These are phyloP conservation scores for Westerdykella sp. DNA, from an alignment of 2,329 filamentous ascomycete species.

Conservation along the genomic window DNA sequence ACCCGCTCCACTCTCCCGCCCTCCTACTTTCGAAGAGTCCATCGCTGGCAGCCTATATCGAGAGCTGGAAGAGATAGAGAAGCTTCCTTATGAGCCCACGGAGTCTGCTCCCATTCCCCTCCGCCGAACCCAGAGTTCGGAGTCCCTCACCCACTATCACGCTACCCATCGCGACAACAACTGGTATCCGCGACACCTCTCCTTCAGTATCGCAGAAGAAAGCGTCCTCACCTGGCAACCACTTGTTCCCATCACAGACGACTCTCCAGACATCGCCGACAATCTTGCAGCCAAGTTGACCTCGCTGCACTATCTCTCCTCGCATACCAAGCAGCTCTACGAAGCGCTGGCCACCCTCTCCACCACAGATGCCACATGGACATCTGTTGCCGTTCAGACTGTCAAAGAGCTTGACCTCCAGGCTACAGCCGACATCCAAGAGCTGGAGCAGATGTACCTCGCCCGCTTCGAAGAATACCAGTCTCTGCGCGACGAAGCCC, in stretches of 20 bases:
- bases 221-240: constrained; percentile 59
- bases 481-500: constrained; percentile 58
- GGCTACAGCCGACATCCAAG: constrained; percentile 52
- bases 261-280: constrained; percentile 26
- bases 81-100: constrained; percentile 41
- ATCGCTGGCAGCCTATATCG: constrained; percentile 54
- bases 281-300: constrained; percentile 27
- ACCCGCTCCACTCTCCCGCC: not conserved
- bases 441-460: constrained; percentile 64
- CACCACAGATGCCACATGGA: constrained; percentile 55
- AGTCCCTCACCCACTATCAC: constrained; percentile 23
- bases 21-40: constrained; percentile 47
- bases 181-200: constrained; percentile 65
- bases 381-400: constrained; percentile 49
- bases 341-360: constrained; percentile 53
- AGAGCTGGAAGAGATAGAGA: constrained; percentile 49
- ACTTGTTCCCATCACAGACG: constrained; percentile 21
- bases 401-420: constrained; percentile 57
- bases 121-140: constrained; percentile 57
- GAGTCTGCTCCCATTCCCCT: constrained; percentile 48
- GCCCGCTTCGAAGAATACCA: constrained; percentile 66
- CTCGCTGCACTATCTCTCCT: constrained; percentile 38
- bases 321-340: constrained; percentile 60
- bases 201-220: constrained; percentile 69
- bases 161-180: constrained; percentile 46